Evolutionary conservation across 345 rosid genomes (phyloP).

Genomic region (Euphorbia pulcherrima): DNA sequence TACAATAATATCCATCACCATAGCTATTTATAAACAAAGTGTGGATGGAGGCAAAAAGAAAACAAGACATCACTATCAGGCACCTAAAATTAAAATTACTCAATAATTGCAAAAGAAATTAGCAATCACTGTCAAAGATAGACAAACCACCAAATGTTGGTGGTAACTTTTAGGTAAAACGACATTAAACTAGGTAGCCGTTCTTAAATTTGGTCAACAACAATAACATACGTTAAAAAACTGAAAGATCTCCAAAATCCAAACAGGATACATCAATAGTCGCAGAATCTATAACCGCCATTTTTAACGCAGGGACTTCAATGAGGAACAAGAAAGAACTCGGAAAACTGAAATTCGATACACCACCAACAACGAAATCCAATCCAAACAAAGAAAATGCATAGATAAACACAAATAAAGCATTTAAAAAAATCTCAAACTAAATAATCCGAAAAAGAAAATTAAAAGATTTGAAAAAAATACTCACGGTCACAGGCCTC

Average conservation of each 20-base stretch:
- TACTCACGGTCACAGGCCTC: constrained; percentile 67
- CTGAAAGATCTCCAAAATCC: not conserved
- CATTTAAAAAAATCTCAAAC: not conserved
- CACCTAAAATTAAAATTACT: not conserved
- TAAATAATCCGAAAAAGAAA: not conserved
- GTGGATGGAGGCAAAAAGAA: not conserved
- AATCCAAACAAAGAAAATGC: not conserved
- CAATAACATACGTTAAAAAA: not conserved
- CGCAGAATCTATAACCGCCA: not conserved
- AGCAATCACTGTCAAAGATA: no score
- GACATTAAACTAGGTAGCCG: not conserved
- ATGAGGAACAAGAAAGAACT: not conserved
- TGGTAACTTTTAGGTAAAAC: not conserved
- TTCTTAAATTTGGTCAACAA: not conserved
- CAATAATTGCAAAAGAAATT: no score
- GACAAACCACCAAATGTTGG: not conserved
- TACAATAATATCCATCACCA: not conserved
- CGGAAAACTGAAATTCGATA: not conserved
- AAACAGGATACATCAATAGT: not conserved
- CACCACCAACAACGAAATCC: not conserved
- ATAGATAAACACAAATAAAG: no score
- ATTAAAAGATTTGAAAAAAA: not conserved
- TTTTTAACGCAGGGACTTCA: not conserved
- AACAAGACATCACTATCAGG: not conserved
- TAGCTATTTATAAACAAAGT: not conserved